Evolutionary conservation across 2,329 filamentous ascomycete species (phyloP).

Genomic region (Zarea fungicola): DNA sequence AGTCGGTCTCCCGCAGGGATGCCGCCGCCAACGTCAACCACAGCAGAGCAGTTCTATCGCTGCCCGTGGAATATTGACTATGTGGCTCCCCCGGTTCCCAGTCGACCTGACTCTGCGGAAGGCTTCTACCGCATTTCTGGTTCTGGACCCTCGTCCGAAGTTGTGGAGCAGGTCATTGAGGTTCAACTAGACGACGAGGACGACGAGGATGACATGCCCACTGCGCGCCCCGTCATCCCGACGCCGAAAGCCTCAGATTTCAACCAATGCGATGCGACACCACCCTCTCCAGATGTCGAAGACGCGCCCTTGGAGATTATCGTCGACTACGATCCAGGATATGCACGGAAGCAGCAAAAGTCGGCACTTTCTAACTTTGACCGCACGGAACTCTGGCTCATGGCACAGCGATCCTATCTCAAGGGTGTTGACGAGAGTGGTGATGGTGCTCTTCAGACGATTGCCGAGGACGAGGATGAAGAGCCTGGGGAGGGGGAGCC

Average conservation of each 20-base stretch:
- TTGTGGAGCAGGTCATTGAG: conserved; percentile 66
- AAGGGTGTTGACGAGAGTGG: conserved; percentile 54
- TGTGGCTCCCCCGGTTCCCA: conserved; percentile 31
- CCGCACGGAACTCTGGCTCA: conserved; percentile 80
- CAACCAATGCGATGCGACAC: conserved; percentile 27
- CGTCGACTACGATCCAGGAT: conserved; percentile 68
- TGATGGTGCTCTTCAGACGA: conserved; percentile 32
- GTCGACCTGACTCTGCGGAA: conserved; percentile 33
- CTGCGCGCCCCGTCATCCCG: conserved; percentile 49
- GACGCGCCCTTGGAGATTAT: conserved; percentile 61
- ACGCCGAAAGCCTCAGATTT: conserved; percentile 27
- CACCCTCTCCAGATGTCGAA: conserved; percentile 43
- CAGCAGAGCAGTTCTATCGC: conserved; percentile 88
- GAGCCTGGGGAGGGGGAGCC: conserved; percentile 18
- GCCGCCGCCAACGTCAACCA: conserved; percentile 73
- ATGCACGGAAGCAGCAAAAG: conserved; percentile 67
- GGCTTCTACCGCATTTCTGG: conserved; percentile 34
- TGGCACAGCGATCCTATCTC: conserved; percentile 74
- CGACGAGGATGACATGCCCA: conserved; percentile 59
- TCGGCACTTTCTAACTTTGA: conserved; percentile 70
- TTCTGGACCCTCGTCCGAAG: conserved; percentile 33
- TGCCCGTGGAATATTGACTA: conserved; percentile 63
- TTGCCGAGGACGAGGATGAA: conserved; percentile 30
- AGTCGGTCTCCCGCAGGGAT: conserved; percentile 47
- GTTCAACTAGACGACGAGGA: conserved; percentile 42